Conservation (phyloP, 2,329 filamentous ascomycete species). For the Fusarium graminum region DNA sequence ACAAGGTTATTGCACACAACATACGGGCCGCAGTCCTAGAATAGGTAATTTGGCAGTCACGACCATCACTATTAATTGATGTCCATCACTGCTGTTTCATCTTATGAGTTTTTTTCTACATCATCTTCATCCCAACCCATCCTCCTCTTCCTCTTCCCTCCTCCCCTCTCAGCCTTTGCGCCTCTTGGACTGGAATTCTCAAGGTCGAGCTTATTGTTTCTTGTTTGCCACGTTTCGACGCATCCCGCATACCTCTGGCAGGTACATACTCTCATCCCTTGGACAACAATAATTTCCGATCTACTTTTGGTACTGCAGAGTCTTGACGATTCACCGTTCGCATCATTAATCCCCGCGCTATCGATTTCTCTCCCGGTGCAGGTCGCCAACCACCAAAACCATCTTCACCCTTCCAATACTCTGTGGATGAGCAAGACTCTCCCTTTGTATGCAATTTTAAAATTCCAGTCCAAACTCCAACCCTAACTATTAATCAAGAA, state of each 20-base stretch:
- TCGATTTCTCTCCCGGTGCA: constrained; percentile 36
- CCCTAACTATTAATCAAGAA: constrained; percentile 34
- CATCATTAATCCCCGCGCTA: constrained; percentile 25
- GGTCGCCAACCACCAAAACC: constrained; percentile 32
- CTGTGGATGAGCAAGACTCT: constrained; percentile 42
- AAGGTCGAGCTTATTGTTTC: constrained; percentile 33
- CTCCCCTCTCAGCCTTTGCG: constrained; percentile 1
- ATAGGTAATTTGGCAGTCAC: background rate
- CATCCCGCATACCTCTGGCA: constrained; percentile 46
- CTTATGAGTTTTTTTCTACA: constrained; percentile 21
- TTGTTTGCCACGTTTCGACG: constrained; percentile 37
- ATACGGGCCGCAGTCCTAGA: constrained; percentile 1
- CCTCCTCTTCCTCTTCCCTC: constrained; percentile 8
- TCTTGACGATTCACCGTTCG: constrained; percentile 41
- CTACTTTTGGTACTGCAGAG: constrained; percentile 14
- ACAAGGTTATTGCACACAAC: too few species aligned
- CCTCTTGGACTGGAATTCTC: constrained; percentile 37
- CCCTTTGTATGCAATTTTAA: constrained; percentile 45
- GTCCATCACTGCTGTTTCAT: constrained; percentile 39
- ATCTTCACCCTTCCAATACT: constrained; percentile 37
- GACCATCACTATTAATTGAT: constrained; percentile 24
- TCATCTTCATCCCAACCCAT: constrained; percentile 34
- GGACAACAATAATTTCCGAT: constrained; percentile 30
- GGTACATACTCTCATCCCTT: constrained; percentile 39
- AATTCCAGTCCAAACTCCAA: constrained; percentile 39